Conservation (phyloP, 306 rosid genomes). For the Sesbania bispinosa region DNA sequence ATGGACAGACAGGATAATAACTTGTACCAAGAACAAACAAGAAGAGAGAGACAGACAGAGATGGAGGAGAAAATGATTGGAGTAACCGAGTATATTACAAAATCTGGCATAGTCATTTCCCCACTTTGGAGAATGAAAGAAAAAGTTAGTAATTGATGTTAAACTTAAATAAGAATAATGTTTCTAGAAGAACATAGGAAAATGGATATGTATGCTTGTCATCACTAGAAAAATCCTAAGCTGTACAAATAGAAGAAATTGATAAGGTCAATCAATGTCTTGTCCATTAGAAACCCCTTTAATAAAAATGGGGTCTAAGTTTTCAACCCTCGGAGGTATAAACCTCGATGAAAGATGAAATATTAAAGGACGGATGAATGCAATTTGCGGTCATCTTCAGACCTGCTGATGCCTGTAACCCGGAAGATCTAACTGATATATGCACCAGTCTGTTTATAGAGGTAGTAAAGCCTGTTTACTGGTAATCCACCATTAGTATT, state of each 20-base stretch:
- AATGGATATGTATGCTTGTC: conserved; percentile 55
- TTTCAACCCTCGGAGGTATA: conserved; percentile 40
- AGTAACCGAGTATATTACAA: conserved; percentile 22
- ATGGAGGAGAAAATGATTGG: not conserved
- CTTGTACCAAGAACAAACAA: not conserved
- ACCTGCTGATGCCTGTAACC: conserved; percentile 31
- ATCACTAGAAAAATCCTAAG: conserved; percentile 71
- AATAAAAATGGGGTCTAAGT: conserved; percentile 50
- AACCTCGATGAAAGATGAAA: conserved; percentile 45
- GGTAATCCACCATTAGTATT: not conserved
- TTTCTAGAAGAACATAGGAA: conserved; percentile 36
- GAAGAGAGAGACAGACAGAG: not conserved
- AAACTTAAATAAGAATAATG: conserved; percentile 31
- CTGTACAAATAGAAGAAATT: conserved; percentile 65
- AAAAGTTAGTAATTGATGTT: conserved; percentile 40
- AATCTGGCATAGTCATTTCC: conserved; percentile 23
- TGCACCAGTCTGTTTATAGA: not conserved
- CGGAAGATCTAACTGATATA: conserved; percentile 25
- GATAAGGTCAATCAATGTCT: conserved; percentile 48
- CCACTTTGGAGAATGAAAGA: conserved; percentile 30
- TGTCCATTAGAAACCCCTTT: conserved; percentile 46
- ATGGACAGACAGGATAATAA: not conserved
- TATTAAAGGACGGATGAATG: conserved; percentile 29
- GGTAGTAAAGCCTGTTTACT: not conserved
- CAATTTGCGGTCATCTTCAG: conserved; percentile 37